Percentiles rank a stretch among this genome's conserved stretches.
Conservation (phyloP, 2,329 filamentous ascomycete species). For the Curvularia sp. region DNA sequence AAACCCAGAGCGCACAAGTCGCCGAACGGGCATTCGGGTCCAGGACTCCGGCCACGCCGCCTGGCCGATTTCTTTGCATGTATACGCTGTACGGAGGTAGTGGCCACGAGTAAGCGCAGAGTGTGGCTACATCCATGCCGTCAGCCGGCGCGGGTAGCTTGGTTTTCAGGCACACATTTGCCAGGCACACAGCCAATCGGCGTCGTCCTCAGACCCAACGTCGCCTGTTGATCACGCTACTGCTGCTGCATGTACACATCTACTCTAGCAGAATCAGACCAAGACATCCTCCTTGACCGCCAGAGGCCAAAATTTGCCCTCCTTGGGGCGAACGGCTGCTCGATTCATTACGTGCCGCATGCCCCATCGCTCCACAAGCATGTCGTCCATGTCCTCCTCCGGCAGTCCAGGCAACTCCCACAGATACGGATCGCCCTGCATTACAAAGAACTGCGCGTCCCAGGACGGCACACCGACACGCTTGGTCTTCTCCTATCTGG, state of each 20-base stretch:
- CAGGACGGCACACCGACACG: not conserved
- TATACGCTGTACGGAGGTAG: not conserved
- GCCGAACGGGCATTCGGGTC: conserved; percentile 15
- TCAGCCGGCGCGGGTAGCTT: not conserved
- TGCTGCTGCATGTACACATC: not conserved
- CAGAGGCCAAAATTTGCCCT: conserved; percentile 21
- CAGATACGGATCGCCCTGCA: not conserved
- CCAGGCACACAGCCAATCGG: conserved; percentile 26
- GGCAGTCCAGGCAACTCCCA: not conserved
- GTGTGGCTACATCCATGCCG: not conserved
- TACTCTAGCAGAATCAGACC: not conserved
- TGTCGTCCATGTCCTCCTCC: not conserved
- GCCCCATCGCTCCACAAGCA: conserved; percentile 23
- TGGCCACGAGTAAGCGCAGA: not conserved
- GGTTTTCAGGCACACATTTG: not conserved
- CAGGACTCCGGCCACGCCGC: conserved; percentile 8
- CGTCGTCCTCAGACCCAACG: conserved; percentile 2
- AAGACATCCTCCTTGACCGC: not conserved
- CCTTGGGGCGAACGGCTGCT: not conserved
- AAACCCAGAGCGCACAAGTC: conserved; percentile 13
- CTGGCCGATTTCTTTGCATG: not conserved
- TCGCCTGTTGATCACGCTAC: conserved; percentile 15
- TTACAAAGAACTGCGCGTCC: conserved; percentile 4
- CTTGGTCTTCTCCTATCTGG: conserved; percentile 12
- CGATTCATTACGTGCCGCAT: conserved; percentile 2